Percentiles rank a stretch among this genome's conserved stretches.
These are phyloP conservation scores for Papiliotrema nemorosa DNA, from an alignment of 1,284 basidiomycete genomes.

Conservation along the genomic window DNA sequence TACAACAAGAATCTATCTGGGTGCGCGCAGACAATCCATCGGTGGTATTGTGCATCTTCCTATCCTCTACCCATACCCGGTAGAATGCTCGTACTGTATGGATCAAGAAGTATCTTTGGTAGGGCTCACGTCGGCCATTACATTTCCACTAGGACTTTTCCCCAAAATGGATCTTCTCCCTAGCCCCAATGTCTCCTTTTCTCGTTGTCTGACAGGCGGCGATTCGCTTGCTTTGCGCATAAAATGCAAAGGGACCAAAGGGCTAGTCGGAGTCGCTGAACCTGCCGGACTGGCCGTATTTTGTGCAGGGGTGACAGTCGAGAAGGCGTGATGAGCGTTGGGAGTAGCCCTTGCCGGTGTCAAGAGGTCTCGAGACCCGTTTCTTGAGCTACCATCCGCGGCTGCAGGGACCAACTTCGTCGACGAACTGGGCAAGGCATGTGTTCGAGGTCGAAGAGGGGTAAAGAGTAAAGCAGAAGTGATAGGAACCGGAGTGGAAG, in stretches of 20 bases:
- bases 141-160: conserved; percentile 1
- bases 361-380: too few species aligned
- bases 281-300: background rate
- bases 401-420: too few species aligned
- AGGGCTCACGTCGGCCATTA: background rate
- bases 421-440: too few species aligned
- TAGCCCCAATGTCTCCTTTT: conserved; percentile 25
- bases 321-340: background rate
- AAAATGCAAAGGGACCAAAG: conserved; percentile 37
- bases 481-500: conserved; percentile 9
- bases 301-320: conserved; percentile 1
- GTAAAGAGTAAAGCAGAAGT: conserved; percentile 8
- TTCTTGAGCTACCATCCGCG: too few species aligned
- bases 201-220: conserved; percentile 33
- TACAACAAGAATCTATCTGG: too few species aligned
- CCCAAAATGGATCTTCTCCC: conserved; percentile 17
- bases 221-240: conserved; percentile 42
- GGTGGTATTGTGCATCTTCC: too few species aligned
- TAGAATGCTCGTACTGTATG: too few species aligned
- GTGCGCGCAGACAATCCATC: too few species aligned
- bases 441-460: background rate
- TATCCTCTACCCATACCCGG: background rate
- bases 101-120: background rate
- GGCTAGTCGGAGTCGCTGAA: too few species aligned
- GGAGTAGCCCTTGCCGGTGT: background rate